phyloP scores from a whole-genome alignment of 192 early-diverging fungal species.

The Podila epigama region DNA sequence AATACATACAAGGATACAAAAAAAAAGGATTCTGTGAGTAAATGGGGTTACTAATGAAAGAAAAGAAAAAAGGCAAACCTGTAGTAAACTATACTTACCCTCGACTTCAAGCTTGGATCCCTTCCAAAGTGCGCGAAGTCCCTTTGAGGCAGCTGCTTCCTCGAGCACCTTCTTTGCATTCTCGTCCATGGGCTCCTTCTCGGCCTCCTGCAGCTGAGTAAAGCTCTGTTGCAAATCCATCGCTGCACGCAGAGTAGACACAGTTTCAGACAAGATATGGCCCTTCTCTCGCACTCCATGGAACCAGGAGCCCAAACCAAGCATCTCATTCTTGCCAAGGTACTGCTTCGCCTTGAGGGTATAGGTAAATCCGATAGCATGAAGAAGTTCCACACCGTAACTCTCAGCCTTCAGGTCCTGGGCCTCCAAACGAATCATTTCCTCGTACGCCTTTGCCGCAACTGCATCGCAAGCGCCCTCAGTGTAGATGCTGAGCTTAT shows the following conservation, averaged over 20 bases:
- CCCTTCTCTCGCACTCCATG: constrained; percentile 86
- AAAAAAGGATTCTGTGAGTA: background rate
- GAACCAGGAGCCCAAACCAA: constrained; percentile 77
- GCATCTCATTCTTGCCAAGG: constrained; percentile 69
- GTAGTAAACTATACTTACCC: constrained; percentile 21
- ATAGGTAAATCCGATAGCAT: constrained; percentile 94
- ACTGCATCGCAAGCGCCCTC: constrained; percentile 58
- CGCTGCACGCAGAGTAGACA: constrained; percentile 90
- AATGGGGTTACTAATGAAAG: background rate
- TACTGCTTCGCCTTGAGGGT: constrained; percentile 88
- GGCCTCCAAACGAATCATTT: constrained; percentile 80
- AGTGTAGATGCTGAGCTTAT: constrained; percentile 83
- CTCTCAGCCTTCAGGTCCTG: constrained; percentile 89
- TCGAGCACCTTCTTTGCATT: constrained; percentile 73
- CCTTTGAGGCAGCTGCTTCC: constrained; percentile 75
- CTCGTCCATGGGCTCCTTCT: constrained; percentile 79
- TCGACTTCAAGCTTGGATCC: constrained; percentile 96
- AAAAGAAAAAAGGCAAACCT: background rate
- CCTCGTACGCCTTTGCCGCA: constrained; percentile 69
- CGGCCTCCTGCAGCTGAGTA: constrained; percentile 87
- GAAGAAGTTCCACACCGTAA: constrained; percentile 92
- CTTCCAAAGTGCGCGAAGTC: constrained; percentile 91
- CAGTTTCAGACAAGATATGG: constrained; percentile 90
- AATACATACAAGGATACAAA: no score
- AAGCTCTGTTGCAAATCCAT: constrained; percentile 94